Evolutionary conservation across 2,329 filamentous ascomycete genomes (phyloP), one percentile per base, ranked within the genome.

Genomic region (Helicocarpus griseus): DNA sequence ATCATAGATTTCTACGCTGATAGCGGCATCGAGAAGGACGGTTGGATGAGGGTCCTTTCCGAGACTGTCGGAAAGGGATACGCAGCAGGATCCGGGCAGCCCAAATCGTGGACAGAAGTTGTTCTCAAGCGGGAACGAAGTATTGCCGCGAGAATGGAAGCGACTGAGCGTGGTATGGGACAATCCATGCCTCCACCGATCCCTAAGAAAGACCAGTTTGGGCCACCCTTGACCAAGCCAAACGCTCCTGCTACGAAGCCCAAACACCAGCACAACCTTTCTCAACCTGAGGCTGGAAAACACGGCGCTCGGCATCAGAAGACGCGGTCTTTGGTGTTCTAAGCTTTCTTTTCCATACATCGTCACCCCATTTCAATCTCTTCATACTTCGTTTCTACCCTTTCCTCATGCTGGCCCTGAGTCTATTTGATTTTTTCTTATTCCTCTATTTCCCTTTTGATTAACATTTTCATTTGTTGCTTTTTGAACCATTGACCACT

Each of bases 1-100:
- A 83, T 95, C 57, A 98, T 98, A 65, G 91, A 97, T 74, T 97
- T 97, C 68, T 97, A 98, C 65, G 93, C 91, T 63, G 91, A 97
- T 69, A 90, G 82, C 29, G 80, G 84, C 1, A 81, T 81, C 36
- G 86, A 93, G 64, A 98, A 97, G 72, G 88, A 95, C 43, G 86
- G 83, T 50, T 98, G 93, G 93, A 93, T 98, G 86, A 83, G 83
- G 66, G 86, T 89, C 13, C 80, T 98, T 21, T 78, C 78, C 2
- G 89, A 97, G 51, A 75, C 76, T 11, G 76, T 84, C 2, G 81
- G 81, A 56, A 82, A 81, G 58, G 75, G 78, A 38, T 66, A 67
- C 33, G 62, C 68, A 11, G 62, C 67, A 6, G 65, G 69, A 11
- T 67, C 66, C 29, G 45, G 45, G 24, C 65, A 71, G 43, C 65